Evolutionary conservation across 371 early-diverging fungal species (phyloP), one percentile per base, ranked within the genome.

Genomic region (Syncephalis plumigaleata): DNA sequence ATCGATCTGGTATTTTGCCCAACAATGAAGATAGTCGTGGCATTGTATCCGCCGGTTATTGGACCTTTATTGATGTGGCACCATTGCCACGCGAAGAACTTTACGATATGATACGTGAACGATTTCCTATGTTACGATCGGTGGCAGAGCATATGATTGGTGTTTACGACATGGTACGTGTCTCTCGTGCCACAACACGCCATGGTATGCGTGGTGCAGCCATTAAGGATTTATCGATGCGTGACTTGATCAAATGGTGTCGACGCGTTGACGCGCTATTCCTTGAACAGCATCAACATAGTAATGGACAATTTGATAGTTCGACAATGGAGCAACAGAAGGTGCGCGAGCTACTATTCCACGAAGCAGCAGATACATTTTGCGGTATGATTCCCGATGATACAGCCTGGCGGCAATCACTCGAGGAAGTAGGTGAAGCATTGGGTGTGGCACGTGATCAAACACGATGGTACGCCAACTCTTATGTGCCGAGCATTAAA

Each of bases 241-340:
- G 88, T 36, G 88, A 87, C 61, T 61, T 90, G 31, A 74, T 90
- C 69, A 87, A 87, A 55, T 90, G 88, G 88, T 86, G 87, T 54
- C 54, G 66, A 7, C 79, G 90, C 52, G 68, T 84, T 39, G 65
- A 73, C 17, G 53, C 64, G 9, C 49, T 72, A 20, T 46, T 71
- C 3, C 7, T 31, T 7, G 31, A 31, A 31, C 7, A 31, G 31
- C 11, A 31, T 31, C 4, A 31, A 31, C 31, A 11, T 11, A 31
- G 7, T 7, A 11, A 11, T 11, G 31, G 31, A 4, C 7, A 31
- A 31, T 31, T 31, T 11, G 11, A 11, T 11, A 7, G 31, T 31
- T 58, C 66, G 0, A 55, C 56, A 5, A 57, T 25, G 8, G 43
- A 45, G 17, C 31, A 15, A 40, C 7, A 40, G 21, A 26, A 58